These are phyloP conservation scores for Alternaria incomplexa DNA, from an alignment of 2,329 filamentous ascomycete genomes.

Conservation along the genomic window DNA sequence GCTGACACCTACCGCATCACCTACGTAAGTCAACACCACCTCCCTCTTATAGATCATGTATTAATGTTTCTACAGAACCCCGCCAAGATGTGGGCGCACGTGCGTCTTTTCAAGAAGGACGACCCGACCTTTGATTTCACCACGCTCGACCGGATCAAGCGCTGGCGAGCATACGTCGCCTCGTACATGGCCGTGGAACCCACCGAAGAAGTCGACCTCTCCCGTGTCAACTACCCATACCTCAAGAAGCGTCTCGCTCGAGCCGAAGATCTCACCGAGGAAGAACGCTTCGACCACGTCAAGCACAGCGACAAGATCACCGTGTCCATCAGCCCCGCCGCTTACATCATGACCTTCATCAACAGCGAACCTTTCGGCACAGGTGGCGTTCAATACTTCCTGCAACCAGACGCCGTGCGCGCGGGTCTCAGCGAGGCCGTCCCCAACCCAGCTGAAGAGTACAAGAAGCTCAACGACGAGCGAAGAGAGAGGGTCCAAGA, in stretches of 20 bases:
- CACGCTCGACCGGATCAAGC: constrained; percentile 65
- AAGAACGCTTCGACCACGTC: constrained; percentile 38
- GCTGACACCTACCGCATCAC: constrained; percentile 88
- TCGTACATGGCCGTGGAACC: constrained; percentile 88
- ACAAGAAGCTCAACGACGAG: constrained; percentile 33
- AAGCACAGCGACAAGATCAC: constrained; percentile 51
- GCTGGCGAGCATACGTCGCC: constrained; percentile 96
- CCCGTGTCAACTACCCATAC: constrained; percentile 48
- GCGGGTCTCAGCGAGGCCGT: constrained; percentile 43
- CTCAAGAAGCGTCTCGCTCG: constrained; percentile 50
- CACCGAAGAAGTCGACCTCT: constrained; percentile 60
- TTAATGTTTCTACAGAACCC: constrained; percentile 44
- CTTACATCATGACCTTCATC: constrained; percentile 53
- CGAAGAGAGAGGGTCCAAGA: constrained; percentile 50
- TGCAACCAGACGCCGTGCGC: constrained; percentile 46
- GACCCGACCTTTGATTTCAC: constrained; percentile 79
- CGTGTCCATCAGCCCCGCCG: constrained; percentile 53
- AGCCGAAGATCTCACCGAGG: constrained; percentile 40
- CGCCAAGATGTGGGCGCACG: constrained; percentile 74
- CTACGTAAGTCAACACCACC: constrained; percentile 71
- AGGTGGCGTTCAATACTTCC: constrained; percentile 49
- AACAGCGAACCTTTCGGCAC: constrained; percentile 44
- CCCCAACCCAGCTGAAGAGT: constrained; percentile 42
- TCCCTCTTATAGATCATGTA: not conserved
- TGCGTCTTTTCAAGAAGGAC: constrained; percentile 86